Evolutionary conservation across 176 grass and related monocot species (phyloP).

Genomic region (Eragrostis nindensis): DNA sequence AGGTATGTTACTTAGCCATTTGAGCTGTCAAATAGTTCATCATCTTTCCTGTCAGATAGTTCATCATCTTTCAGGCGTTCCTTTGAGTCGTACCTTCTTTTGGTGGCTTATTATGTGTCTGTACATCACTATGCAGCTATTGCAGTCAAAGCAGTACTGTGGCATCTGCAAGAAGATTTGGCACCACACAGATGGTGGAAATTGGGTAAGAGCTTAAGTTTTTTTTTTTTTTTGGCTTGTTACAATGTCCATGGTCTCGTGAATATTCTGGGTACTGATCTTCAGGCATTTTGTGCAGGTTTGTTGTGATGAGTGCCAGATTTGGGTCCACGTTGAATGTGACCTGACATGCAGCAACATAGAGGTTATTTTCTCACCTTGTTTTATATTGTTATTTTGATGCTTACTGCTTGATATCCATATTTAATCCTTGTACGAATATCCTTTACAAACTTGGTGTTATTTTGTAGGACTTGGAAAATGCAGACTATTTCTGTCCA

Average conservation of each 20-base stretch:
- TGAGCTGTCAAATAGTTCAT: not conserved
- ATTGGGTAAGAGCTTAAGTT: slow-evolving; percentile 68
- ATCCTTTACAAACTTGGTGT: slow-evolving; percentile 20
- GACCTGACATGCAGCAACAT: slow-evolving; percentile 62
- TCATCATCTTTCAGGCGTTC: not conserved
- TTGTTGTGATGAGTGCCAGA: slow-evolving; percentile 88
- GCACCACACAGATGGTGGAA: slow-evolving; percentile 93
- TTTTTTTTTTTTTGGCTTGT: not conserved
- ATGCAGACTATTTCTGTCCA: slow-evolving; percentile 84
- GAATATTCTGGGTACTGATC: slow-evolving; percentile 8
- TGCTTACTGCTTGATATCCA: slow-evolving; percentile 3
- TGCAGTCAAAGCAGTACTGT: slow-evolving; percentile 90
- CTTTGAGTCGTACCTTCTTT: not conserved
- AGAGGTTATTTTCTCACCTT: slow-evolving; percentile 60
- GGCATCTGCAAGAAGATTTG: slow-evolving; percentile 98
- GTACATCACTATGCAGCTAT: slow-evolving; percentile 59
- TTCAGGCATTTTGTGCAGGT: slow-evolving; percentile 50
- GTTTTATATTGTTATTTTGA: slow-evolving; percentile 28
- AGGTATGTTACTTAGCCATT: slow-evolving; percentile 39
- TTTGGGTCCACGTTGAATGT: slow-evolving; percentile 97
- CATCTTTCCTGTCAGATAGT: not conserved
- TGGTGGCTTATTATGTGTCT: slow-evolving; percentile 27
- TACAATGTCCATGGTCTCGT: slow-evolving; percentile 36
- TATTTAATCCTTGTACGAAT: slow-evolving; percentile 18
- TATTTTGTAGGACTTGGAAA: slow-evolving; percentile 76